Evolutionary conservation across 108 stramenopile species (phyloP).

Genomic region (Nitzschia sp.): DNA sequence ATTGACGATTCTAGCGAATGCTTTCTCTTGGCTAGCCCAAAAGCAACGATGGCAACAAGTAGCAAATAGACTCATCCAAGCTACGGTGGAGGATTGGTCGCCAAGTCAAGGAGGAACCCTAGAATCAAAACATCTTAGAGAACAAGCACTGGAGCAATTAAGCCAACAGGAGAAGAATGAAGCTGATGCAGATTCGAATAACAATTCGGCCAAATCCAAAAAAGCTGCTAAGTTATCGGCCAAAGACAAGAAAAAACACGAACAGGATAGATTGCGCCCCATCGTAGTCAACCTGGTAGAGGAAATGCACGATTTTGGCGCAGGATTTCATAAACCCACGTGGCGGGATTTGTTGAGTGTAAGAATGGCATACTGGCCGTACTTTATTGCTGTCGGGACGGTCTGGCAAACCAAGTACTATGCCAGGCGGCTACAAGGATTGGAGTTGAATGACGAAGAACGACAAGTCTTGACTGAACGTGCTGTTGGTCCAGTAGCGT

Average conservation of each 20-base stretch:
- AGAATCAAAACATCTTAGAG: constrained; percentile 74
- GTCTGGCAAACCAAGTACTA: constrained; percentile 70
- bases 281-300: constrained; percentile 69
- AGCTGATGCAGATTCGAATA: constrained; percentile 10
- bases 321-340: constrained; percentile 85
- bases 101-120: constrained; percentile 71
- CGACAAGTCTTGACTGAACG: constrained; percentile 70
- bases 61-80: constrained; percentile 73
- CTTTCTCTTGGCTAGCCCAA: constrained; percentile 71
- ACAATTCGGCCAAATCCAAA: constrained; percentile 20
- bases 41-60: constrained; percentile 74
- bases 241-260: constrained; percentile 68
- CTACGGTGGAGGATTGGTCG: constrained; percentile 76
- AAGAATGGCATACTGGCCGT: constrained; percentile 60
- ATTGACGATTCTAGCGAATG: constrained; percentile 47
- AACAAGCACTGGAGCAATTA: constrained; percentile 61
- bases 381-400: constrained; percentile 38
- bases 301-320: constrained; percentile 85
- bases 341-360: constrained; percentile 77
- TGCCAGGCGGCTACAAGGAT: constrained; percentile 48
- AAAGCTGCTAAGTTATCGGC: constrained; percentile 56
- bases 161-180: constrained; percentile 4
- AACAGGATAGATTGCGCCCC: constrained; percentile 63
- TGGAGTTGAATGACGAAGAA: constrained; percentile 73
- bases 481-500: constrained; percentile 75